Conservation (phyloP, 2,329 filamentous ascomycete genomes). For the Ophiostoma sp. region DNA sequence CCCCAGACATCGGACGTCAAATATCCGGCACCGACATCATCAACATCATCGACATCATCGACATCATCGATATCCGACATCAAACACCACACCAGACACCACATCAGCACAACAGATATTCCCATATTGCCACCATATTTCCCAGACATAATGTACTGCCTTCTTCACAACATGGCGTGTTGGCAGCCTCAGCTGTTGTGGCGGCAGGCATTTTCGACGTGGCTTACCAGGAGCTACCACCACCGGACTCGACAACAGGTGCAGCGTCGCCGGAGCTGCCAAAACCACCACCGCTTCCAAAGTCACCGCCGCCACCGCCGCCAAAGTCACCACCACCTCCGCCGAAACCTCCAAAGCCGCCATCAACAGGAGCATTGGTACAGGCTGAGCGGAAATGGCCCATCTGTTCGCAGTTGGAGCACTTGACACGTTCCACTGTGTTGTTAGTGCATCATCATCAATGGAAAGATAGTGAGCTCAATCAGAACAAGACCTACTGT, state of each 20-base stretch:
- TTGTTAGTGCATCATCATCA: constrained; percentile 28
- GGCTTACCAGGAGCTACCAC: not conserved
- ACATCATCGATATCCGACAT: too few relatives aligned
- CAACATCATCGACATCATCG: too few relatives aligned
- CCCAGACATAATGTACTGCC: too few relatives aligned
- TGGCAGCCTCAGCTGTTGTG: not conserved
- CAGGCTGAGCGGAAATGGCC: constrained; percentile 42
- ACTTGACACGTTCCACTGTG: constrained; percentile 47
- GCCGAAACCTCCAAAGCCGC: not conserved
- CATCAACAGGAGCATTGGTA: constrained; percentile 26
- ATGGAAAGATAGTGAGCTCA: not conserved
- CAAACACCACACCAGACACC: too few relatives aligned
- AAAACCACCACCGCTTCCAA: not conserved
- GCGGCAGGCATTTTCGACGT: not conserved
- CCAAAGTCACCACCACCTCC: constrained; percentile 11
- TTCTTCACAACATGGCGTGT: too few relatives aligned
- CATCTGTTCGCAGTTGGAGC: constrained; percentile 50
- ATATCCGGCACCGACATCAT: too few relatives aligned
- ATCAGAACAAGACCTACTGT: constrained; percentile 39
- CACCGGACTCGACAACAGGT: not conserved
- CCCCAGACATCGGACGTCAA: too few relatives aligned
- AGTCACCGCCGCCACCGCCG: not conserved
- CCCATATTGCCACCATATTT: too few relatives aligned
- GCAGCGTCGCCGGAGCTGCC: not conserved
- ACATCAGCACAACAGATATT: too few relatives aligned